A percentile compares a stretch with the other conserved stretches of the same genome.
These are phyloP conservation scores for Eryngium alpinum DNA, from an alignment of 140 eudicot genomes.

Conservation along the genomic window DNA sequence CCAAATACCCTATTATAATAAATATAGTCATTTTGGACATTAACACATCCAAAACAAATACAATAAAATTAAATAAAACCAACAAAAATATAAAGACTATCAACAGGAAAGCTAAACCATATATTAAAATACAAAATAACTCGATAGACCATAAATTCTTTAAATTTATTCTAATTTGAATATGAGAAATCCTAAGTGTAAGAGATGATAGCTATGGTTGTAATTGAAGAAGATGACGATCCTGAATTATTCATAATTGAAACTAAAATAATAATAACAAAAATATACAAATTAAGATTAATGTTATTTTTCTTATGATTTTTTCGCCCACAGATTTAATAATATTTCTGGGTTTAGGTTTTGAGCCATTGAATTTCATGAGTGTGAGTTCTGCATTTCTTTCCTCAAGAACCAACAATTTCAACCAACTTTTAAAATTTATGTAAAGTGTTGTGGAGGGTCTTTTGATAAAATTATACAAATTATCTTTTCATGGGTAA, in stretches of 20 bases:
- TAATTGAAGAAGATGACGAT: slow-evolving; percentile 36
- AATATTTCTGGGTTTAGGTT: slow-evolving; percentile 42
- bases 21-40: slow-evolving; percentile 74
- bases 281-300: slow-evolving; percentile 87
- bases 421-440: too few relatives aligned
- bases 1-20: slow-evolving; percentile 76
- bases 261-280: slow-evolving; percentile 76
- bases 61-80: slow-evolving; percentile 62
- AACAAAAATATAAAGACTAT: slow-evolving; percentile 49
- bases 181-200: slow-evolving; percentile 70
- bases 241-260: slow-evolving; percentile 38
- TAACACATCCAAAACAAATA: slow-evolving; percentile 74
- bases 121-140: slow-evolving; percentile 53
- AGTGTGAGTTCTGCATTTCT: too few relatives aligned
- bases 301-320: slow-evolving; percentile 78
- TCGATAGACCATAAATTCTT: slow-evolving; percentile 92
- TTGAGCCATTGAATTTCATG: slow-evolving; percentile 46
- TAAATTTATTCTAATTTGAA: slow-evolving; percentile 76
- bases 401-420: too few relatives aligned
- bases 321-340: slow-evolving; percentile 86
- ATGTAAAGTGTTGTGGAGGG: too few relatives aligned
- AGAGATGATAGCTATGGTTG: slow-evolving; percentile 70
- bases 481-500: too few relatives aligned
- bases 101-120: slow-evolving; percentile 42
- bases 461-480: too few relatives aligned